Conservation (phyloP, 345 rosid genomes). For the Salix exigua region DNA sequence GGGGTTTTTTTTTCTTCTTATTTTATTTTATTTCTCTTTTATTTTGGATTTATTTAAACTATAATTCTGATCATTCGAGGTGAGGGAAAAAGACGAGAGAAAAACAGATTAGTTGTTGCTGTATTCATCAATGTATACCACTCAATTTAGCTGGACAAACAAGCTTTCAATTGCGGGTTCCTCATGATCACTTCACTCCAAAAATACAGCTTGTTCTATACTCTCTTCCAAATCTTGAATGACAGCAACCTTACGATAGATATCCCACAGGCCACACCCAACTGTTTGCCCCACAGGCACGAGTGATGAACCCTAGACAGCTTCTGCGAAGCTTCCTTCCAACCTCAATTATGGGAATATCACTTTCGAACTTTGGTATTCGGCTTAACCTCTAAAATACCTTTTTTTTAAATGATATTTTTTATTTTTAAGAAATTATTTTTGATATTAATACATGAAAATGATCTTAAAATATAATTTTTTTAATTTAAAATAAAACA, state of each 20-base stretch:
- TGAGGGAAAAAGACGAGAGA: background rate
- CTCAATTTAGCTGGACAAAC: background rate
- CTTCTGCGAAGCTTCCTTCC: slow-evolving; percentile 10
- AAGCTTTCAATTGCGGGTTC: background rate
- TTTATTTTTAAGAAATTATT: too few relatives aligned
- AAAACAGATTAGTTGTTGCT: background rate
- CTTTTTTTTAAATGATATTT: background rate
- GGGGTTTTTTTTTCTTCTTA: too few relatives aligned
- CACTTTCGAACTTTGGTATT: background rate
- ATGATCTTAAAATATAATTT: too few relatives aligned
- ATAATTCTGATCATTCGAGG: background rate
- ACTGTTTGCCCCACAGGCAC: background rate
- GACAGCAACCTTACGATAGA: background rate
- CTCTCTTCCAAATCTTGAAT: background rate
- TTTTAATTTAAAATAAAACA: too few relatives aligned
- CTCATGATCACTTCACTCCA: background rate
- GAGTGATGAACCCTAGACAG: background rate
- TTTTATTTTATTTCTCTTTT: background rate
- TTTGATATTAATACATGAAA: too few relatives aligned
- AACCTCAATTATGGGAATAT: background rate
- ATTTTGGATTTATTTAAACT: background rate
- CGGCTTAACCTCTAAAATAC: background rate
- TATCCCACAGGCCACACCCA: background rate
- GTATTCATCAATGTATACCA: background rate
- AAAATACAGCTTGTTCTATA: background rate